Percentiles rank a stretch among this genome's conserved stretches.
Evolutionary conservation across 805 yeast genomes (phyloP).

Genomic region (Ascoidea tarda): DNA sequence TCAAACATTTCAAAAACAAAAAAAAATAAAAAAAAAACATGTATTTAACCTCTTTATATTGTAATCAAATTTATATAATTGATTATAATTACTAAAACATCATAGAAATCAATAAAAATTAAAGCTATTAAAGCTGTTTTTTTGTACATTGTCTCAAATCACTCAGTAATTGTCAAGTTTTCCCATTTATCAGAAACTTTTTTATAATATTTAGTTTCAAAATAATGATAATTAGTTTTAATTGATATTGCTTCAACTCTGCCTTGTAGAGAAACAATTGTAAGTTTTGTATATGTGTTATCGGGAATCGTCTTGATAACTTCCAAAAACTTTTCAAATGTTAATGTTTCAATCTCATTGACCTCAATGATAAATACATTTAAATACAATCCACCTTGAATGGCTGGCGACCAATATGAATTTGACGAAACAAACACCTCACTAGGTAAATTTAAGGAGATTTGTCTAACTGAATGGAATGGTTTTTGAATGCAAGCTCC

Average conservation of each 20-base stretch:
- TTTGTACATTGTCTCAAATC: too few relatives aligned
- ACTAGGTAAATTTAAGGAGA: slow-evolving; percentile 63
- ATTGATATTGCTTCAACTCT: slow-evolving; percentile 77
- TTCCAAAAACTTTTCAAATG: slow-evolving; percentile 48
- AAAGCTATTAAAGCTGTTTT: too few relatives aligned
- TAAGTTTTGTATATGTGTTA: slow-evolving; percentile 64
- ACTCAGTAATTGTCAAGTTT: too few relatives aligned
- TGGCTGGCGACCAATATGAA: slow-evolving; percentile 75
- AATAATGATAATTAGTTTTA: slow-evolving; percentile 81
- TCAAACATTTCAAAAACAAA: too few relatives aligned
- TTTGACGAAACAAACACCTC: slow-evolving; percentile 67
- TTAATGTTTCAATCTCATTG: slow-evolving; percentile 61
- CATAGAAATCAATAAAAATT: too few relatives aligned
- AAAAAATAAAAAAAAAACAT: too few relatives aligned
- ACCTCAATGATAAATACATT: slow-evolving; percentile 85
- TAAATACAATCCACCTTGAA: slow-evolving; percentile 63
- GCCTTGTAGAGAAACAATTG: slow-evolving; percentile 74
- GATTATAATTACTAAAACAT: too few relatives aligned
- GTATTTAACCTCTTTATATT: too few relatives aligned
- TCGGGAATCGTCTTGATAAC: slow-evolving; percentile 68
- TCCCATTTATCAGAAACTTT: slow-evolving; percentile 21
- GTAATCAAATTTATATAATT: too few relatives aligned
- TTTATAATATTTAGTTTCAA: slow-evolving; percentile 37
- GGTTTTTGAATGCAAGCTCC: slow-evolving; percentile 78
- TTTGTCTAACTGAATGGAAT: slow-evolving; percentile 86